These are phyloP conservation scores for Penicillium malachiteum DNA, from an alignment of 495 filamentous ascomycete genomes.

Conservation along the genomic window DNA sequence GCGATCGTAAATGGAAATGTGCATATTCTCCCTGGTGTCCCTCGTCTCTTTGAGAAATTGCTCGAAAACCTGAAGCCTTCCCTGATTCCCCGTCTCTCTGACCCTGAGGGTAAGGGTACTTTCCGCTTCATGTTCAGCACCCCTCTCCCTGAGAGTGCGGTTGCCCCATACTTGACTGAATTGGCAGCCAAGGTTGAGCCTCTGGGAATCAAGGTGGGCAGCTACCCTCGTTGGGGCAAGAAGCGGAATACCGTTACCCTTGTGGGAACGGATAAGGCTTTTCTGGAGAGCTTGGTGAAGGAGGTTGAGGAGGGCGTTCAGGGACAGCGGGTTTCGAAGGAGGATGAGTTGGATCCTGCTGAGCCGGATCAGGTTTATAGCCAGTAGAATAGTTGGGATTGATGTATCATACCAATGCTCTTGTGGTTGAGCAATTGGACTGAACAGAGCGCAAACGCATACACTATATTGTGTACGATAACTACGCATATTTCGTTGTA, in stretches of 20 bases:
- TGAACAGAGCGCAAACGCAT: background rate
- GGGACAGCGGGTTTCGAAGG: slow-evolving; percentile 52
- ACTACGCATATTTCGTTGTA: background rate
- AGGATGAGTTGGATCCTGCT: slow-evolving; percentile 58
- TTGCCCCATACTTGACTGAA: slow-evolving; percentile 79
- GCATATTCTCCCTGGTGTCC: slow-evolving; percentile 90
- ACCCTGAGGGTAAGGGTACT: slow-evolving; percentile 79
- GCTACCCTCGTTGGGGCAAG: slow-evolving; percentile 91
- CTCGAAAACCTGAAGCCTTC: slow-evolving; percentile 71
- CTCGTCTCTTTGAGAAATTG: slow-evolving; percentile 74
- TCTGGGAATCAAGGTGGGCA: slow-evolving; percentile 88
- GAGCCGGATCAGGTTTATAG: slow-evolving; percentile 28
- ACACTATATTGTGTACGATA: background rate
- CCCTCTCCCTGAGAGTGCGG: slow-evolving; percentile 77
- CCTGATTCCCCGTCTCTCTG: slow-evolving; percentile 64
- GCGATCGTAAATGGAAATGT: slow-evolving; percentile 86
- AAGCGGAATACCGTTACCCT: slow-evolving; percentile 87
- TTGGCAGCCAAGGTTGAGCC: slow-evolving; percentile 68
- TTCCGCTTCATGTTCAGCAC: slow-evolving; percentile 79
- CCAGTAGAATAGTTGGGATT: slow-evolving; percentile 14
- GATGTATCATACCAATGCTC: background rate
- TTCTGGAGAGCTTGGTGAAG: slow-evolving; percentile 57
- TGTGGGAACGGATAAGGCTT: slow-evolving; percentile 68
- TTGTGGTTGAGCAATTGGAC: background rate
- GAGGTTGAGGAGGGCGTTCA: slow-evolving; percentile 63